These are phyloP conservation scores for Cryphonectria nitschkei DNA, from an alignment of 2,329 filamentous ascomycete species.

Conservation along the genomic window DNA sequence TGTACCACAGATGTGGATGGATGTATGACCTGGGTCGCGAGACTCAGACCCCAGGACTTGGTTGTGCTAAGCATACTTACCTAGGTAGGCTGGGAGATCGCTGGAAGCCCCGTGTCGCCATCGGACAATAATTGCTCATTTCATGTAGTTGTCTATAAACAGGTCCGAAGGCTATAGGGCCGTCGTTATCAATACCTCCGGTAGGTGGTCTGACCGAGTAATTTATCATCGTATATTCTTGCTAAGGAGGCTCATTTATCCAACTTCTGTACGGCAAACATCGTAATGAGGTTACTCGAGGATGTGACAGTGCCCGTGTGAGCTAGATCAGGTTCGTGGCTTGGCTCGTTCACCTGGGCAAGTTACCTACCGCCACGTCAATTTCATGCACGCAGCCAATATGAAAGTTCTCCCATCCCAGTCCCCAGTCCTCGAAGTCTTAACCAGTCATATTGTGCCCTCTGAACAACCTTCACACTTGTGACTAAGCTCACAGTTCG, in stretches of 20 bases:
- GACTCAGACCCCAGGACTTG: not conserved
- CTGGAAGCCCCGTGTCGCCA: not conserved
- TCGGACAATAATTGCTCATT: not conserved
- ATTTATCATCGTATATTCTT: not conserved
- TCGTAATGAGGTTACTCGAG: not conserved
- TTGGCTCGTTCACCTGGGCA: not conserved
- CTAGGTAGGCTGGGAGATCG: not conserved
- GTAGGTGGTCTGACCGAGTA: not conserved
- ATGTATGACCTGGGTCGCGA: not conserved
- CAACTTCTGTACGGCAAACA: not conserved
- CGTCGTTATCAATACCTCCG: no score
- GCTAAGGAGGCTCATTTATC: not conserved
- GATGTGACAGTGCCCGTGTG: not conserved
- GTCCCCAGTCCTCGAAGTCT: not conserved
- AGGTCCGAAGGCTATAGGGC: not conserved
- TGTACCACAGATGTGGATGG: not conserved
- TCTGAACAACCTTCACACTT: not conserved
- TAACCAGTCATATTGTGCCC: not conserved
- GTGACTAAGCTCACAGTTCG: not conserved
- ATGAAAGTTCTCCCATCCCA: not conserved
- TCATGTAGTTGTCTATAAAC: not conserved
- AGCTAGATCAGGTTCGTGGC: not conserved
- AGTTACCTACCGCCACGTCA: not conserved
- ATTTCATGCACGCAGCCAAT: not conserved
- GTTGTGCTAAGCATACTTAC: not conserved